Evolutionary conservation across 2,329 filamentous ascomycete genomes (phyloP), one percentile per base, ranked within the genome.

Genomic region (Ceratocystis cacaofunesta): DNA sequence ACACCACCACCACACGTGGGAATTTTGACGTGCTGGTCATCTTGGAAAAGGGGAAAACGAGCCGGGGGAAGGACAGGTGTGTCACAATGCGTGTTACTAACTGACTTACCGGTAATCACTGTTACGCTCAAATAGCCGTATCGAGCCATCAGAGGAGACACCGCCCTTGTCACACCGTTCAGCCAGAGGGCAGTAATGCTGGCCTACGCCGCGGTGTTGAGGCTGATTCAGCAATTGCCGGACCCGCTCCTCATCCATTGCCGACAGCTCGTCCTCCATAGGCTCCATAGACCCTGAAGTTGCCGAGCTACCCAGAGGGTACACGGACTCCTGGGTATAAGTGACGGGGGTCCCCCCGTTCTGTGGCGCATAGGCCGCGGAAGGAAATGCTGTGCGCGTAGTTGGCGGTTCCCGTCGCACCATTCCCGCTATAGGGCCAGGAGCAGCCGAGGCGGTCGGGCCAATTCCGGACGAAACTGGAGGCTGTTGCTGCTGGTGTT

Each of bases 111-210:
- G 52, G 22, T 63, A 66, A 61, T 66, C 65, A 32, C 65, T 66
- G 41, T 66, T 66, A 12, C 65, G 65, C 61, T 66, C 65, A 66
- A 66, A 66, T 36, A 66, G 58, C n/a, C 65, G 50, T 30, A 63
- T 57, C 12, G 36, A 48, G 12, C 65, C 65, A 60, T 66, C 61
- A 8, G 65, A 7, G 7, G 55, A 36, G n/a, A 66, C 48, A 36
- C 65, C 65, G 1, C 65, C 65, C 52, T 66, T 66, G 12, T 66
- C 65, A 61, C 65, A 66, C n/a, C 65, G 60, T 5, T 66, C 65
- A 19, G 30, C 48, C 8, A 66, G 52, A 22, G 65, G 65, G 41
- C 65, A 66, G 41, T 63, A 63, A 50, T 66, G 65, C 41, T 66
- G 65, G 17, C 65, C 65, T 7, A 66, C 65, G 57, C 65, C 65